These are phyloP conservation scores for Juncus inflexus DNA, from an alignment of 176 grass and related monocot genomes.

Conservation along the genomic window DNA sequence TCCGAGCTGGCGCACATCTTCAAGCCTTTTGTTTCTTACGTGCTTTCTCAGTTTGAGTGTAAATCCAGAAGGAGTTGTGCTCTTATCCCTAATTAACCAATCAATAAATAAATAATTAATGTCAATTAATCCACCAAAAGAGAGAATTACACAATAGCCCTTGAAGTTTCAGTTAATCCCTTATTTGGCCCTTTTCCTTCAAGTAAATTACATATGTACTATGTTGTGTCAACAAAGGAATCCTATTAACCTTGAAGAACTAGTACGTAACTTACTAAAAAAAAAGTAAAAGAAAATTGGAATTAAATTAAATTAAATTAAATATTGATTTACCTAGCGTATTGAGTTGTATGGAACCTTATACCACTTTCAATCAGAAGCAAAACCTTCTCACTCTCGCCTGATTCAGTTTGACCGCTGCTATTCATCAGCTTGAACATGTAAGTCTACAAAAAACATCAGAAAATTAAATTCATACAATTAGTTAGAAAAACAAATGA, in stretches of 20 bases:
- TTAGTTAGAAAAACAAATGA: not conserved
- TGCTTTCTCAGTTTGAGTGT: conserved; percentile 94
- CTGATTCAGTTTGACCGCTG: conserved; percentile 84
- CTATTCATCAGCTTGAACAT: conserved; percentile 98
- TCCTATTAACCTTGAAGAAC: no score
- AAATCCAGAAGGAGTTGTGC: conserved; percentile 86
- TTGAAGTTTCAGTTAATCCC: no score
- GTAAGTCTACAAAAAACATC: conserved; percentile 57
- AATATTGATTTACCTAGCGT: conserved; percentile 51
- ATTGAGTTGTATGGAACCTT: conserved; percentile 92
- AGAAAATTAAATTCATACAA: not conserved
- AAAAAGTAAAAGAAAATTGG: conserved; percentile 1
- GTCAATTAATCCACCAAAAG: not conserved
- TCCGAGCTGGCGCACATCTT: conserved; percentile 94
- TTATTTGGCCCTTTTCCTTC: no score
- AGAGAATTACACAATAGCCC: conserved; percentile 7
- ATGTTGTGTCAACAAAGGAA: no score
- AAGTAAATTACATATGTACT: no score
- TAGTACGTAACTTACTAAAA: not conserved
- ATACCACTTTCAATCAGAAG: conserved; percentile 91
- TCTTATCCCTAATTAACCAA: conserved; percentile 63
- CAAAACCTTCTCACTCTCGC: conserved; percentile 92
- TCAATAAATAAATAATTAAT: not conserved
- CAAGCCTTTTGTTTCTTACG: conserved; percentile 78
- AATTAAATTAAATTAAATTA: not conserved